Base-by-base conservation (phyloP, 495 filamentous ascomycete species). In the Neurospora tetraspora region DNA sequence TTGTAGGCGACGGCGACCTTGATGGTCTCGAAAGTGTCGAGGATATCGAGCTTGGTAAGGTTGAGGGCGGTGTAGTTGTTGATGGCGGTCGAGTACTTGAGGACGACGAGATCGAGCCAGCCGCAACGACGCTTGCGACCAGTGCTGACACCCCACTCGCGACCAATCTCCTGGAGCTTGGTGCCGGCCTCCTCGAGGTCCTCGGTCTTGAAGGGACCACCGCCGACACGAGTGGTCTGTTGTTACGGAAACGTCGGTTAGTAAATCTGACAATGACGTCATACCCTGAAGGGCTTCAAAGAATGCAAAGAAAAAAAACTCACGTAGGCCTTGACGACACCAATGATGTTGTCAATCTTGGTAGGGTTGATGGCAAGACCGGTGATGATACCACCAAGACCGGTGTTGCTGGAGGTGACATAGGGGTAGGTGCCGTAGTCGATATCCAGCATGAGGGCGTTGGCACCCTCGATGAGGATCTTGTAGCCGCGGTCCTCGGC, bases 101-200 rank as follows among this genome's bases (percentile, higher is more conserved):
- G 80, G n/a, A 96, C 85, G n/a, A 94, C 91, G 8, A 97, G 86
- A 78, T 98, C 94, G 45, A 97, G 87, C 93, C 92, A 97, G 37
- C 94, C 94, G 78, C 94, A 97, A 65, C 94, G 88, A 27, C 94
- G 90, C 75, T 83, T 88, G 70, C 94, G 89, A 72, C 94, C 94
- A 31, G 94, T 97, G 42, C 76, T 59, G 91, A 97, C 40, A 92
- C 92, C 73, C 93, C 94, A 79, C 90, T 90, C 82, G 73, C 81
- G 74, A 39, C 74, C 85, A 76, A 86, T 81, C 34, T 83, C 73
- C 73, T 87, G 85, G 8, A 87, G 81, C 70, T 84, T 83, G 16
- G 39, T 76, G 59, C 82, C 80, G 14, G 69, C 74, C 71, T 84
- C 87, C 76, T 91, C 92, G 68, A 90, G 78, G 74, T 92, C 89